A percentile compares a stretch with the other conserved stretches of the same genome.
Evolutionary conservation across 176 grass and related monocot genomes (phyloP).

Genomic region (Lolium multiflorum): DNA sequence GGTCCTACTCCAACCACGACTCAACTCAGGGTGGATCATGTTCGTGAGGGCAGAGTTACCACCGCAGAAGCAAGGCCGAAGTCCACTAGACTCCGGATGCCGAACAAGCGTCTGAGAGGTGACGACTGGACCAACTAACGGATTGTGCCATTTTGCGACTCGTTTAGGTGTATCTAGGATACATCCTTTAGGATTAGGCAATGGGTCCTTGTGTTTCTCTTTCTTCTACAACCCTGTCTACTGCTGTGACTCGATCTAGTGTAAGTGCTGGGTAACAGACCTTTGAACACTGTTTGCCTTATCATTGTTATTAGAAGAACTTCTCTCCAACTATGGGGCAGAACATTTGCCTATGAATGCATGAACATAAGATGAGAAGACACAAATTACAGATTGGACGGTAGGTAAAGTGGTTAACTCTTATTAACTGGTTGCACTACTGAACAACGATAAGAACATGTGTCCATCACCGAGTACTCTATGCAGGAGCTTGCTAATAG

Average conservation of each 20-base stretch:
- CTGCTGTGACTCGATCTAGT: slow-evolving; percentile 7
- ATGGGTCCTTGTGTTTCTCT: neutral
- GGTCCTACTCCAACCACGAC: neutral
- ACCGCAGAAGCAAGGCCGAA: neutral
- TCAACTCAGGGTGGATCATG: neutral
- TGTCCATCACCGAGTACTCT: no score
- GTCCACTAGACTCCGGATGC: neutral
- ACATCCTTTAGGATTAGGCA: neutral
- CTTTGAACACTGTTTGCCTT: no score
- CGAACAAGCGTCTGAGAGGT: neutral
- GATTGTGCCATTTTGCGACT: neutral
- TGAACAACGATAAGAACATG: no score
- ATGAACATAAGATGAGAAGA: no score
- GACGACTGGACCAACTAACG: neutral
- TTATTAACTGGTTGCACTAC: no score
- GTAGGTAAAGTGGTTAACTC: no score
- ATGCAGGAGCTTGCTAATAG: no score
- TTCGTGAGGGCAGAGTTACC: neutral
- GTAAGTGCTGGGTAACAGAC: neutral
- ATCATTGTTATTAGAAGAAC: no score
- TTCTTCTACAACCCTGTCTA: neutral
- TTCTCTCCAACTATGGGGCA: no score
- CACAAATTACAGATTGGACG: no score
- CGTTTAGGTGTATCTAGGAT: neutral
- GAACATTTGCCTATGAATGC: no score